Evolutionary conservation across 208 protist genomes (phyloP).

Genomic region (Crithidia bombi): DNA sequence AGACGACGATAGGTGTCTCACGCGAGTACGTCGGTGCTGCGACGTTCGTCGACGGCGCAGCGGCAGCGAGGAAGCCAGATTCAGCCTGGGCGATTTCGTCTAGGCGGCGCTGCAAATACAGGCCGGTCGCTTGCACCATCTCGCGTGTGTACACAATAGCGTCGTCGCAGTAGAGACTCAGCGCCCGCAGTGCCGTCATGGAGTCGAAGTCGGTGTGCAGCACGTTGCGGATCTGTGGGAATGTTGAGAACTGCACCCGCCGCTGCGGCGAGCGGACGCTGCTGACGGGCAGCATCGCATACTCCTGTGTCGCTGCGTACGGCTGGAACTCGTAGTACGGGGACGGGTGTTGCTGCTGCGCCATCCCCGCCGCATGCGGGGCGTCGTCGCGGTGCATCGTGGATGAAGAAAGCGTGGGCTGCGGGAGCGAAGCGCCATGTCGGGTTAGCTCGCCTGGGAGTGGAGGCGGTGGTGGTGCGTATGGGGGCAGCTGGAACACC

Average conservation of each 20-base stretch:
- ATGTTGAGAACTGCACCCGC: constrained; percentile 52
- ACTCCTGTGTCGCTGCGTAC: constrained; percentile 67
- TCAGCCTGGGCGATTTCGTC: constrained; percentile 40
- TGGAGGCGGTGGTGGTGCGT: constrained; percentile 29
- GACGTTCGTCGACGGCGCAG: neutral
- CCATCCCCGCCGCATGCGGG: neutral
- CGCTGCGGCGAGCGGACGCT: constrained; percentile 27
- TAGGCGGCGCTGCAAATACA: constrained; percentile 61
- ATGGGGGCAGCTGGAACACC: constrained; percentile 47
- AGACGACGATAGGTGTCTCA: constrained; percentile 58
- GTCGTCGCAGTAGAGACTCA: constrained; percentile 58
- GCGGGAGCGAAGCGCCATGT: no score
- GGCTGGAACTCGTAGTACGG: constrained; percentile 58
- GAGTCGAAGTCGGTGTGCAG: constrained; percentile 72
- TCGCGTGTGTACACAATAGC: constrained; percentile 57
- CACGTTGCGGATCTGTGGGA: constrained; percentile 69
- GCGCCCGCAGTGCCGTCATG: constrained; percentile 52
- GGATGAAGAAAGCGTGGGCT: no score
- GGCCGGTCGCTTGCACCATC: constrained; percentile 49
- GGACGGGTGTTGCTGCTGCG: neutral
- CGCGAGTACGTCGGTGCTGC: constrained; percentile 26
- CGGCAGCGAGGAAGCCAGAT: constrained; percentile 29
- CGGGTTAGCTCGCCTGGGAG: neutral
- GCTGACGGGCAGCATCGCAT: constrained; percentile 70
- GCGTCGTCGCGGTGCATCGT: no score